Evolutionary conservation across 2,329 filamentous ascomycete genomes (phyloP).

Genomic region (Fusarium sp.): DNA sequence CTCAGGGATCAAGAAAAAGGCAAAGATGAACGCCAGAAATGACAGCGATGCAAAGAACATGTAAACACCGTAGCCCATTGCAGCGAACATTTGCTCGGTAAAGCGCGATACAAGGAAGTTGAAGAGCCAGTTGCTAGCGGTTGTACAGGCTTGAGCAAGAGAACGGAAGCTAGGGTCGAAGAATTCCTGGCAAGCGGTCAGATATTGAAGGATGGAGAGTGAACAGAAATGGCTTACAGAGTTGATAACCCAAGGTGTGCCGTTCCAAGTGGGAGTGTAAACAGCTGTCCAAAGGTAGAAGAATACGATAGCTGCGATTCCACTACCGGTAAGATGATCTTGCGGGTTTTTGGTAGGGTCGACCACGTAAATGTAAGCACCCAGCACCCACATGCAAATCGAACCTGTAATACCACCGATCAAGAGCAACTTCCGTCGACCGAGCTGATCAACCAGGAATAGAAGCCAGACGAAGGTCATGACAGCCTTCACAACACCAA

Average conservation of each 20-base stretch:
- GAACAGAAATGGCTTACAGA: neutral
- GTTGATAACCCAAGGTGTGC: slow-evolving; percentile 68
- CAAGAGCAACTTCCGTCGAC: slow-evolving; percentile 65
- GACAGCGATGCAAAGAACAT: slow-evolving; percentile 67
- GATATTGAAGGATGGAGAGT: fast-evolving
- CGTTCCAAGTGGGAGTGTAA: slow-evolving; percentile 71
- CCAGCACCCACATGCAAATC: slow-evolving; percentile 71
- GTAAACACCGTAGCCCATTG: slow-evolving; percentile 63
- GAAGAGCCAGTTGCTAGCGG: slow-evolving; percentile 67
- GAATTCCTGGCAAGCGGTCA: slow-evolving; percentile 53
- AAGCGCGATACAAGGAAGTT: slow-evolving; percentile 66
- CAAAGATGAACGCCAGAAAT: slow-evolving; percentile 60
- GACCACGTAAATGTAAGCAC: slow-evolving; percentile 65
- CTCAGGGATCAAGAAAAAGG: slow-evolving; percentile 65
- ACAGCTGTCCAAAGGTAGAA: slow-evolving; percentile 71
- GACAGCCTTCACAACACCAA: slow-evolving; percentile 74
- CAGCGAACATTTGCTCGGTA: slow-evolving; percentile 55
- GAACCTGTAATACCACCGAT: slow-evolving; percentile 69
- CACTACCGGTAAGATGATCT: slow-evolving; percentile 56
- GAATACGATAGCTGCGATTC: slow-evolving; percentile 71
- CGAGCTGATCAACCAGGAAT: slow-evolving; percentile 69
- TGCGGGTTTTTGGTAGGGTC: slow-evolving; percentile 49
- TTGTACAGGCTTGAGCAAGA: slow-evolving; percentile 69
- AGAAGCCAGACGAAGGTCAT: slow-evolving; percentile 74
- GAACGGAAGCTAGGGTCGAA: slow-evolving; percentile 60